Evolutionary conservation across 257 asterid genomes (phyloP), one percentile per base, ranked within the genome.

Genomic region (Orobanche coerulescens): DNA sequence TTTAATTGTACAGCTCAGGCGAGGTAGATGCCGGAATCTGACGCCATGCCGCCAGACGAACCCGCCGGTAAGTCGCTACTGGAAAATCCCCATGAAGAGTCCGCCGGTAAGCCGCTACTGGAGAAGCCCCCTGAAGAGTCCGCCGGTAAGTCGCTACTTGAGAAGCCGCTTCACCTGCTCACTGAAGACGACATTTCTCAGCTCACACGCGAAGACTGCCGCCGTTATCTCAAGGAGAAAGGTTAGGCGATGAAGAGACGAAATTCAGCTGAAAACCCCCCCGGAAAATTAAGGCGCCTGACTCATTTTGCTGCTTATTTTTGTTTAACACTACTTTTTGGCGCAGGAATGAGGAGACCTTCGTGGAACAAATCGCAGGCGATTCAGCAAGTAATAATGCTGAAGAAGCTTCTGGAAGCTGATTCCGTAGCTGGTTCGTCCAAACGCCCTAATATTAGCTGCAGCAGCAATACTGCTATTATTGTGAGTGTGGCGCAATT

Each of bases 341-440:
- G 42, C 31, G 66, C 73, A 93, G 98, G 98, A 42, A 93, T 93
- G 98, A 82, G 98, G 78, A 84, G 88, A 65, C 98, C 97, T 22
- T 93, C 98, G 36, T 93, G 97, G 98, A 93, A 93, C 84, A 93
- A 93, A 78, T 93, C 97, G 19, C 98, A 93, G 79, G 98, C 98
- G 80, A 89, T 93, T 84, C 97, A 93, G 82, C 98, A 93, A 68
- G 97, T 93, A 36, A 84, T 89, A 62, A 89, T 87, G 71, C 88
- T 93, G 58, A 93, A 93, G 79, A 74, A 73, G 71, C 95, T 93
- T 58, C 87, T 86, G 2, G 98, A 89, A 70, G 42, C 87, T 64
- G 90, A 82, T 65, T 70, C 83, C 4, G 86, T 75, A 30, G 66
- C 89, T 22, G 76, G 76, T 44, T 66, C 61, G 46, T 68, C 71